Percentiles rank a stretch among this genome's conserved stretches.
Evolutionary conservation across 106 monocot genomes (phyloP).

Genomic region (Dendrobium nobile): DNA sequence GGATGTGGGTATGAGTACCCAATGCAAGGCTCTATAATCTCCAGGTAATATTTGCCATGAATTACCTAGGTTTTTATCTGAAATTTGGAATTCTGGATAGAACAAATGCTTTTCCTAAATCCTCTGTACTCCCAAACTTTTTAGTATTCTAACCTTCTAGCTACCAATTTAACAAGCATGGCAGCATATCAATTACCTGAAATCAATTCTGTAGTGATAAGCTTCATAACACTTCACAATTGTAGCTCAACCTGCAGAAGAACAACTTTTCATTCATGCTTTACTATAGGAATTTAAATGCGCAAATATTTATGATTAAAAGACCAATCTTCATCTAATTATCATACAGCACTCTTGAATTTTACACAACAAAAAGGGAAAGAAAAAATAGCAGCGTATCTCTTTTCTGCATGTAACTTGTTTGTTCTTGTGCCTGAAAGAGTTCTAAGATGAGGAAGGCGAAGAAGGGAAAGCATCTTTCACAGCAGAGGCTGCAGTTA

Average conservation of each 20-base stretch:
- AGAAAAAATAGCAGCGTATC: not conserved
- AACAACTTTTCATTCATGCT: not conserved
- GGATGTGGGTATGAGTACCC: too few species aligned
- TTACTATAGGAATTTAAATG: not conserved
- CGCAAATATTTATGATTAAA: not conserved
- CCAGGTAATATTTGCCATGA: too few species aligned
- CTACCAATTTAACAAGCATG: too few species aligned
- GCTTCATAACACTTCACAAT: not conserved
- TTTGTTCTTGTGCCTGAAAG: slow-evolving; percentile 4
- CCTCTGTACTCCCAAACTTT: too few species aligned
- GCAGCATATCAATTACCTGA: not conserved
- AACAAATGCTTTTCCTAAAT: too few species aligned
- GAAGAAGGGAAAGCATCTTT: slow-evolving; percentile 67
- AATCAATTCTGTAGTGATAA: not conserved
- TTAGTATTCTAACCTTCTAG: too few species aligned
- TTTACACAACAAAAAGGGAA: slow-evolving; percentile 1
- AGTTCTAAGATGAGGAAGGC: slow-evolving; percentile 12
- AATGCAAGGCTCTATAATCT: too few species aligned
- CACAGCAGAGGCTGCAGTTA: slow-evolving; percentile 67
- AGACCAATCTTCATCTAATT: not conserved
- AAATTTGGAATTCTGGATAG: too few species aligned
- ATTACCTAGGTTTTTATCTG: too few species aligned
- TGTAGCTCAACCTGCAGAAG: not conserved
- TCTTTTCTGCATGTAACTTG: not conserved
- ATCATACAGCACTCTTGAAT: not conserved